Base-by-base conservation (phyloP, 1,284 basidiomycete species). In the Apiotrichum sp. region DNA sequence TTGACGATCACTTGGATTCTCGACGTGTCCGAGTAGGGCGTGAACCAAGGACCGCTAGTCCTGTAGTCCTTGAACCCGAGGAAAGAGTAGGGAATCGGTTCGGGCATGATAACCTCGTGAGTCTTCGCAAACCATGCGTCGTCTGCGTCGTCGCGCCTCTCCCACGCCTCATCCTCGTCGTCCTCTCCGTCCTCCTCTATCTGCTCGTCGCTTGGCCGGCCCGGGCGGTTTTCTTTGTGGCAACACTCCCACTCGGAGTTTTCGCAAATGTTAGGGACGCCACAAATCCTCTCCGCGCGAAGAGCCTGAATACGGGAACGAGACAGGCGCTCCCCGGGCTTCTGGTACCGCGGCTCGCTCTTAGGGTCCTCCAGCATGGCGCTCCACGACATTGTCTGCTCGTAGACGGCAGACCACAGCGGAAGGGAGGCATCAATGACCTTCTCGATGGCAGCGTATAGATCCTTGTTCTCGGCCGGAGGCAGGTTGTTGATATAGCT, bases 401-500 rank as follows among this genome's bases (percentile, higher is more conserved):
- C 40, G 40, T 56, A 53, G 13, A 47, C 22, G 13, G 58, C 58
- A 8, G 11, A 6, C 43, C 32, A 50, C 6, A 56, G 39, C n/a
- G 51, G 58, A 3, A 56, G 33, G 2, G 54, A 14, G n/a, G 45
- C 47, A 14, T 33, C 52, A 10, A 59, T 33, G 2, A 59, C 47
- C 16, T 40, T 16, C 36, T 56, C 54, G 10, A 59, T 8, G 3
- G 44, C 47, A 16, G 4, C 5, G 51, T 59, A 56, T 40, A 59
- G 34, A 8, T 9, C 43, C 3, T 7, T 6, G 44, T 59, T 32
- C 34, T 35, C 3, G 3, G 11, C 4, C 7, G 54, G 53, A 14
- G 46, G 51, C 9, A 59, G 54, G 33, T 59, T 59, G 54, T 59
- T 59, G 48, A 59, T 51, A 41, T 59, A 59, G 40, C 34, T 44